phyloP scores from a whole-genome alignment of 1,139 yeast species.

The Taiozyma sp. region DNA sequence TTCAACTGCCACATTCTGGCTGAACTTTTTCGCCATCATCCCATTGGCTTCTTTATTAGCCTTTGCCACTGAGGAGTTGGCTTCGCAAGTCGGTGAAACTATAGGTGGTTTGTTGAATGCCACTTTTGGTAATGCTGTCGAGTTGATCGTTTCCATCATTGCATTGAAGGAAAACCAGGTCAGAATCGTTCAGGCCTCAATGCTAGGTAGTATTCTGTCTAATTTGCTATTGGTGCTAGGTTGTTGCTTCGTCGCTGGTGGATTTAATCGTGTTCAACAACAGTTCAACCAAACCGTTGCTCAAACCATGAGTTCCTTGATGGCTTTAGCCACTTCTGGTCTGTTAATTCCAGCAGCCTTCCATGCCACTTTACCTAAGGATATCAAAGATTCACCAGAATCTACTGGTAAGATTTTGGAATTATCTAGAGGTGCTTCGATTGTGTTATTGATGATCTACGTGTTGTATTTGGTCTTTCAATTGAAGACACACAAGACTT shows the following conservation, averaged over 20 bases:
- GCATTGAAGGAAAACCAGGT: constrained; percentile 84
- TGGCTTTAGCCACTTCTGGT: constrained; percentile 88
- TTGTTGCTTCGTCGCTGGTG: constrained; percentile 94
- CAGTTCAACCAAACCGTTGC: constrained; percentile 94
- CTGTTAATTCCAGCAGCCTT: constrained; percentile 93
- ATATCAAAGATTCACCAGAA: constrained; percentile 27
- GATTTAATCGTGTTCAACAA: constrained; percentile 80
- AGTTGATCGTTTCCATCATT: constrained; percentile 86
- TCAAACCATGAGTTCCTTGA: constrained; percentile 90
- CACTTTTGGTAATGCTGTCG: constrained; percentile 92
- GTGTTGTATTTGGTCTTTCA: constrained; percentile 79
- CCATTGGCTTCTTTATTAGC: constrained; percentile 90
- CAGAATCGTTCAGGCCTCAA: constrained; percentile 92
- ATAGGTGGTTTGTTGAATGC: constrained; percentile 92
- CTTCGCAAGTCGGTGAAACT: constrained; percentile 82
- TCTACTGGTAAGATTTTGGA: constrained; percentile 52
- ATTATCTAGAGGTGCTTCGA: constrained; percentile 81
- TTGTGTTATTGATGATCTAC: constrained; percentile 74
- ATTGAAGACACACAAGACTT: constrained; percentile 71
- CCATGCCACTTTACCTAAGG: constrained; percentile 66
- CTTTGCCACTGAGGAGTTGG: constrained; percentile 87
- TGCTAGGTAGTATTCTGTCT: constrained; percentile 90
- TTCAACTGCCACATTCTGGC: constrained; percentile 55
- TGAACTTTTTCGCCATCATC: constrained; percentile 85
- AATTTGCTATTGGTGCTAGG: constrained; percentile 87